Conservation (phyloP, 352 stramenopile species). For the Saprolegnia parasitica region DNA sequence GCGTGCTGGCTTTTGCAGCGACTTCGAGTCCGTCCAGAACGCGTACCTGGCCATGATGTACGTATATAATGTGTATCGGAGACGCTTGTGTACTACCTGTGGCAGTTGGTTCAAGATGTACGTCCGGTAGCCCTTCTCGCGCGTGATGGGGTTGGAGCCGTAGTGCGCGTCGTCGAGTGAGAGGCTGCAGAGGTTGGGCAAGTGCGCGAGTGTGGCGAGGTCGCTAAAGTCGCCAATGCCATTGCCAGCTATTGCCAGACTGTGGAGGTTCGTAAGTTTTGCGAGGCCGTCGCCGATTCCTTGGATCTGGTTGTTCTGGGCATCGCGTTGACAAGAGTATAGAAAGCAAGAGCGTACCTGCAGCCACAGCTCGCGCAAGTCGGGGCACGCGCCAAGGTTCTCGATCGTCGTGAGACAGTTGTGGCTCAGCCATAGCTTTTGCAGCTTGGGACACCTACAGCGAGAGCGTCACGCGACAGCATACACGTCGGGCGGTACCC, state of each 20-base stretch:
- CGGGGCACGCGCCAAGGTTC: slow-evolving; percentile 52
- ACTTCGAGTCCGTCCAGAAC: slow-evolving; percentile 49
- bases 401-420: slow-evolving; percentile 65
- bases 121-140: slow-evolving; percentile 63
- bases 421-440: slow-evolving; percentile 69
- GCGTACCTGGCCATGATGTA: slow-evolving; percentile 33
- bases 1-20: slow-evolving; percentile 33
- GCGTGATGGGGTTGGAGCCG: slow-evolving; percentile 67
- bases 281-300: slow-evolving; percentile 45
- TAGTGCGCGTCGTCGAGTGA: slow-evolving; percentile 80
- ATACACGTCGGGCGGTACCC: slow-evolving; percentile 29
- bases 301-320: slow-evolving; percentile 62
- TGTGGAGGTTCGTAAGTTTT: slow-evolving; percentile 63
- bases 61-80: neutral
- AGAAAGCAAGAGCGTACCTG: slow-evolving; percentile 37
- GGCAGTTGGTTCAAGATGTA: slow-evolving; percentile 63
- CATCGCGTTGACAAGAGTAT: neutral
- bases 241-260: slow-evolving; percentile 71
- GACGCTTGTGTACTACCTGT: slow-evolving; percentile 35
- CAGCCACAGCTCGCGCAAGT: slow-evolving; percentile 79
- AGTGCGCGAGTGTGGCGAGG: slow-evolving; percentile 48
- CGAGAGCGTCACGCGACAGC: neutral
- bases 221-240: slow-evolving; percentile 63
- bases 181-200: slow-evolving; percentile 54
- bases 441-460: slow-evolving; percentile 53